Evolutionary conservation across 2,329 filamentous ascomycete genomes (phyloP).

Genomic region (Aspergillus hortae): DNA sequence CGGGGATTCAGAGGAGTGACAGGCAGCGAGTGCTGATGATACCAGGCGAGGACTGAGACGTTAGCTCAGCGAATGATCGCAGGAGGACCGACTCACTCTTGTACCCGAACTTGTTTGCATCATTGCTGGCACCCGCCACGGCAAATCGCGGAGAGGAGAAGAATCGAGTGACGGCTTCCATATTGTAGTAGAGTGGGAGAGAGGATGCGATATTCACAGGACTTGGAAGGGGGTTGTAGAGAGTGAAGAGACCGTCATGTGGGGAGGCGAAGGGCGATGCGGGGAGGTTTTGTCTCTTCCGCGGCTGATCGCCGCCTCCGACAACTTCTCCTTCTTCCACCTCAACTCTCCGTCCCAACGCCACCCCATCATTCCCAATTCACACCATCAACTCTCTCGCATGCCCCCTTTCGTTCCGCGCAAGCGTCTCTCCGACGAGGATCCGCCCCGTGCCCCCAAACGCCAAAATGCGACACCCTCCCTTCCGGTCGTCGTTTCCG

Average conservation of each 20-base stretch:
- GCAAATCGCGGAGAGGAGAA: constrained; percentile 78
- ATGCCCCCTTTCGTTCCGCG: constrained; percentile 48
- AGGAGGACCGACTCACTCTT: constrained; percentile 57
- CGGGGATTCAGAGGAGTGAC: constrained; percentile 82
- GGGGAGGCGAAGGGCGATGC: not conserved
- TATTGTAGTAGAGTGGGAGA: constrained; percentile 6
- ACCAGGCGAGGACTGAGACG: constrained; percentile 78
- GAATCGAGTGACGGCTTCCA: constrained; percentile 66
- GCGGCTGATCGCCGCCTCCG: not conserved
- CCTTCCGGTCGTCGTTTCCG: constrained; percentile 19
- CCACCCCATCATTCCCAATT: constrained; percentile 5
- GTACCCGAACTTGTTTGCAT: constrained; percentile 81
- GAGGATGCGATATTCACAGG: not conserved
- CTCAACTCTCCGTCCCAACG: constrained; percentile 9
- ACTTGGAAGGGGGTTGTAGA: not conserved
- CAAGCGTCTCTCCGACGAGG: constrained; percentile 38
- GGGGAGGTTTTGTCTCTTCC: not conserved
- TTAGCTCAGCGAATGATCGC: constrained; percentile 5
- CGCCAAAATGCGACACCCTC: constrained; percentile 28
- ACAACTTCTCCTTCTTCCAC: not conserved
- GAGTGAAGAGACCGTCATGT: not conserved
- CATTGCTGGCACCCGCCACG: constrained; percentile 84
- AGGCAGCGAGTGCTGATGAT: constrained; percentile 69
- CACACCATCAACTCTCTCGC: constrained; percentile 10
- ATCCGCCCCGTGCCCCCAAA: constrained; percentile 31